Base-by-base conservation (phyloP, 1,284 basidiomycete species). In the Pseudozyma thailandica region DNA sequence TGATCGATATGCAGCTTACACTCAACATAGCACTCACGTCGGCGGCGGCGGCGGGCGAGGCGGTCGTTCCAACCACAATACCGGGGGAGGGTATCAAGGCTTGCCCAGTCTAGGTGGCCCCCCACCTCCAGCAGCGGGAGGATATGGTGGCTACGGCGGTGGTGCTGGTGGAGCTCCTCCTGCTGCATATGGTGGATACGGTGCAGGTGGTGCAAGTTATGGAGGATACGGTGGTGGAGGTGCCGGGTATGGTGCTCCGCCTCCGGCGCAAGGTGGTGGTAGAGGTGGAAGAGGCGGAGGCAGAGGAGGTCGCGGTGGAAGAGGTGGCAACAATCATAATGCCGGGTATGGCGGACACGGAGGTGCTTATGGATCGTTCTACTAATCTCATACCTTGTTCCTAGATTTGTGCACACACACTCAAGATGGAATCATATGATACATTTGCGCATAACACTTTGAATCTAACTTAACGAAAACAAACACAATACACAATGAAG, bases 131-230 rank as follows among this genome's bases (percentile, higher is more conserved):
- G 44, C 49, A 6, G 43, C 49, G 4, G 46, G 41, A 23, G 48
- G 49, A 0, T 77, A 79, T 39, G 75, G 64, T 16, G 65, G 70
- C 4, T 69, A 69, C 28, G 66, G 64, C 3, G 30, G 30, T 8
- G 30, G 30, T 15, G 30, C n/a, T 16, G 45, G 35, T 16, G 35
- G 13, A 35, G 9, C 31, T 18, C 30, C 53, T 25, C 42, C 42
- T 26, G 30, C 20, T 21, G 57, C 53, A 10, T 69, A 74, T 35
- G 68, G 69, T 2, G 72, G 58, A 2, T 57, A 63, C 43, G 65
- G 57, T 37, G 56, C 48, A 15, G 20, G 42, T 44, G 37, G 31
- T 27, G 45, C 38, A 4, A 51, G 31, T 9, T 52, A 48, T 7
- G 68, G 48, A 18, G 52, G 44, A 25, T 28, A 50, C 26, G 51